A percentile compares a stretch with the other conserved stretches of the same genome.
Evolutionary conservation across 164 flowering plant species (phyloP).

Genomic region (Cinnamomum chago): DNA sequence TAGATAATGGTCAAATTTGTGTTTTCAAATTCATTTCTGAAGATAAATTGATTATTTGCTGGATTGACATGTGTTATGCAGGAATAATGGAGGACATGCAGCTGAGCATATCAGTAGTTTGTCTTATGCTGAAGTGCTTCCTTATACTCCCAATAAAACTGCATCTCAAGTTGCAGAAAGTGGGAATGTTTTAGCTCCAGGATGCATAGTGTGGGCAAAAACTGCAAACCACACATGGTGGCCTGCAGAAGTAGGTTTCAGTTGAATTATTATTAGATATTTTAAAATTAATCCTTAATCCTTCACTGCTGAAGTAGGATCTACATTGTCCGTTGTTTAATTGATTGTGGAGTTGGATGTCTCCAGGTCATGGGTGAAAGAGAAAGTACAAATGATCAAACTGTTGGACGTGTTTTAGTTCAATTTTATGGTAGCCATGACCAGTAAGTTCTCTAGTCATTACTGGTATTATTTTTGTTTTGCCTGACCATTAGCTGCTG

Average conservation of each 20-base stretch:
- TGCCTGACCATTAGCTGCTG: not conserved
- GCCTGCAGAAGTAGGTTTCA: slow-evolving; percentile 31
- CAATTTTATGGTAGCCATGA: slow-evolving; percentile 26
- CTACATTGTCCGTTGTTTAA: not conserved
- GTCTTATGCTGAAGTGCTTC: not conserved
- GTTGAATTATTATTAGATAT: not conserved
- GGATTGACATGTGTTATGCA: slow-evolving; percentile 9
- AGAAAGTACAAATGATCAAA: slow-evolving; percentile 9
- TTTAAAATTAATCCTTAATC: too few species aligned
- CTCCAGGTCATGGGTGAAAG: slow-evolving; percentile 21
- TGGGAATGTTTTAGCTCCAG: slow-evolving; percentile 17
- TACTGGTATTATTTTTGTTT: not conserved
- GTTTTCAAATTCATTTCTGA: not conserved
- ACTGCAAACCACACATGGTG: slow-evolving; percentile 24
- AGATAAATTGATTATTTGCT: too few species aligned
- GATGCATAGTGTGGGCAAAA: slow-evolving; percentile 31
- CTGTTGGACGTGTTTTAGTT: slow-evolving; percentile 24
- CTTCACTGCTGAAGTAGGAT: too few species aligned
- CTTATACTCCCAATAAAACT: slow-evolving; percentile 13
- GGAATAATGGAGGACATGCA: slow-evolving; percentile 3
- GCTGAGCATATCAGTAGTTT: slow-evolving; percentile 1
- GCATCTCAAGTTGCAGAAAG: slow-evolving; percentile 13
- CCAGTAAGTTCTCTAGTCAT: slow-evolving; percentile 8
- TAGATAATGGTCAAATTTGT: too few species aligned
- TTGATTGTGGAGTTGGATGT: not conserved